These are phyloP conservation scores for Cercospora nicotianae DNA, from an alignment of 2,329 filamentous ascomycete genomes.

Conservation along the genomic window DNA sequence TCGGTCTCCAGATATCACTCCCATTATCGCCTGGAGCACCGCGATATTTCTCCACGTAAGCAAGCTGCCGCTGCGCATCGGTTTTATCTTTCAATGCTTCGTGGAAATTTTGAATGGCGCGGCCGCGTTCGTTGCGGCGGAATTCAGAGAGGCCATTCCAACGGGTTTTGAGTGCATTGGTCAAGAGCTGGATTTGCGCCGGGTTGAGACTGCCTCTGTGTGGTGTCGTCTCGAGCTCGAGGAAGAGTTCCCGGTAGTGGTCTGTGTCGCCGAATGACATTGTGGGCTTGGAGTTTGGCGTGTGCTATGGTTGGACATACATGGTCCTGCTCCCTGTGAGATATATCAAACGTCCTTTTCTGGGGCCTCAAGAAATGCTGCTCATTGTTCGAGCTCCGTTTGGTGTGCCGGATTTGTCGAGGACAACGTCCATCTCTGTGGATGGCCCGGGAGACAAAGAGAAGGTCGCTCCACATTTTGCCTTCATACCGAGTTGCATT, in stretches of 20 bases:
- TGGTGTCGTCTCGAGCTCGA: neutral
- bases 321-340: neutral
- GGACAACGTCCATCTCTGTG: neutral
- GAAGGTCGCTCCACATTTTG: neutral
- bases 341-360: neutral
- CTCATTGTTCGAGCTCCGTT: neutral
- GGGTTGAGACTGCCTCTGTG: neutral
- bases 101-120: neutral
- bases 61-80: neutral
- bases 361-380: neutral
- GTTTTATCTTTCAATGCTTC: neutral
- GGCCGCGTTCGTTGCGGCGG: neutral
- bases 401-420: neutral
- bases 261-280: neutral
- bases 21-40: neutral
- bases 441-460: neutral
- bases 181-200: neutral
- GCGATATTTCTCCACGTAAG: neutral
- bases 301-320: neutral
- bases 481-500: neutral
- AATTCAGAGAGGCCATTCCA: neutral
- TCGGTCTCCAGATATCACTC: neutral
- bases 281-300: neutral
- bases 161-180: neutral
- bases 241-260: neutral